Evolutionary conservation across 2,329 filamentous ascomycete genomes (phyloP).

Genomic region (Daldinia sp.): DNA sequence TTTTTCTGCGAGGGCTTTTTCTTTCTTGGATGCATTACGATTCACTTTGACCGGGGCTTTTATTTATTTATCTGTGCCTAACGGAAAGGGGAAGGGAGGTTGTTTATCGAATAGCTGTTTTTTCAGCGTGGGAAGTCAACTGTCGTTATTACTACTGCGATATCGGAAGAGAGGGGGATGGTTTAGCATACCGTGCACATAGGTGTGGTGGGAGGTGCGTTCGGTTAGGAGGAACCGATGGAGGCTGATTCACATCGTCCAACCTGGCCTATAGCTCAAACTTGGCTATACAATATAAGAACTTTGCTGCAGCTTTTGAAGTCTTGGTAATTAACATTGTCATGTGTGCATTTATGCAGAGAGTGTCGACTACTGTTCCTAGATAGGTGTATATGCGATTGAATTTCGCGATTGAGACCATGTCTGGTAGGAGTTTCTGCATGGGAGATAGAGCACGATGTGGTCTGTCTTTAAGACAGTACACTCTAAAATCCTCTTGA

Average conservation of each 20-base stretch:
- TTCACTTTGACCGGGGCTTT: background rate
- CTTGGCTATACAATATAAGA: background rate
- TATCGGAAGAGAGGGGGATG: background rate
- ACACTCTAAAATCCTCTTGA: no score
- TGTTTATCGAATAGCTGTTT: no score
- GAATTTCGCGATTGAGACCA: no score
- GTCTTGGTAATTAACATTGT: background rate
- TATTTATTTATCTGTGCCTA: background rate
- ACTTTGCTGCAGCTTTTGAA: background rate
- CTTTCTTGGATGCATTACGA: constrained; percentile 8
- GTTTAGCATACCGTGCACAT: background rate
- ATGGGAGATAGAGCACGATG: no score
- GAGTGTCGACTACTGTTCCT: background rate
- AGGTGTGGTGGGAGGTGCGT: background rate
- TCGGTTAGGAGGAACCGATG: background rate
- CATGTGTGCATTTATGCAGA: background rate
- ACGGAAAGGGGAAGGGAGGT: background rate
- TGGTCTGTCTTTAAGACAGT: no score
- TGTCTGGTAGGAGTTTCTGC: no score
- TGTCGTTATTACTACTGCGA: background rate
- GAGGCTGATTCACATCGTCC: background rate
- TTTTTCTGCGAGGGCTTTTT: background rate
- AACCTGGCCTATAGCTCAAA: background rate
- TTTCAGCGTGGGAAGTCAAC: background rate
- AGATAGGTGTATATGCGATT: no score